Evolutionary conservation across 2,329 filamentous ascomycete genomes (phyloP).

Genomic region (Myotisia sp.): DNA sequence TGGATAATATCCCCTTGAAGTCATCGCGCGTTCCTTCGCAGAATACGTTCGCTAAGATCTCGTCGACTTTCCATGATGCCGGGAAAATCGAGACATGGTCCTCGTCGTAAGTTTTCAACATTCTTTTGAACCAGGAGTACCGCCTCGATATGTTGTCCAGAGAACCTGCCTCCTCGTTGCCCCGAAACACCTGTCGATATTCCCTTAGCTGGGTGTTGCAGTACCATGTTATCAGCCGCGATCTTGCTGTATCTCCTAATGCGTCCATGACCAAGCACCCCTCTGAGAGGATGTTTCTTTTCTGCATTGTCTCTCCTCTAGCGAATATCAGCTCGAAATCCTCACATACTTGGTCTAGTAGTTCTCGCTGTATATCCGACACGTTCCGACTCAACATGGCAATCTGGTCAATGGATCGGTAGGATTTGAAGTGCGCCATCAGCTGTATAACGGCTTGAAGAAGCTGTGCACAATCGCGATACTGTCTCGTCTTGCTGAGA

Average conservation of each 20-base stretch:
- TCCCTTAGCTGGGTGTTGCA: constrained; percentile 93
- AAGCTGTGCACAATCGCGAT: constrained; percentile 84
- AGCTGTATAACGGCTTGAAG: constrained; percentile 92
- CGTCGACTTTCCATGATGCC: constrained; percentile 72
- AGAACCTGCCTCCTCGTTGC: constrained; percentile 90
- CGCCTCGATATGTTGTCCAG: constrained; percentile 90
- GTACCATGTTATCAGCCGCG: constrained; percentile 84
- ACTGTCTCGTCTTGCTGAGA: constrained; percentile 73
- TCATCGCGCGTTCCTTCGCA: constrained; percentile 93
- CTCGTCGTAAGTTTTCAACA: constrained; percentile 88
- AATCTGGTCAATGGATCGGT: constrained; percentile 95
- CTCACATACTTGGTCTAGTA: constrained; percentile 96
- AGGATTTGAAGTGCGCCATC: constrained; percentile 97
- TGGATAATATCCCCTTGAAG: constrained; percentile 82
- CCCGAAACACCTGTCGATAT: constrained; percentile 88
- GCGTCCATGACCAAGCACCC: constrained; percentile 91
- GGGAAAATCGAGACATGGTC: constrained; percentile 86
- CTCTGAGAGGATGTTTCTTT: constrained; percentile 60
- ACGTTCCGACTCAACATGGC: constrained; percentile 85
- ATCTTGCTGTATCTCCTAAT: constrained; percentile 70
- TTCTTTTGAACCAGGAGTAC: constrained; percentile 93
- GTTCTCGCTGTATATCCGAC: constrained; percentile 77
- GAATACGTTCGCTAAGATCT: constrained; percentile 78
- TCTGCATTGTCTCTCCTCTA: constrained; percentile 63
- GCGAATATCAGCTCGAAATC: constrained; percentile 95